Conservation (phyloP, 2,329 filamentous ascomycete species). For the Sporothrix variecibatus region DNA sequence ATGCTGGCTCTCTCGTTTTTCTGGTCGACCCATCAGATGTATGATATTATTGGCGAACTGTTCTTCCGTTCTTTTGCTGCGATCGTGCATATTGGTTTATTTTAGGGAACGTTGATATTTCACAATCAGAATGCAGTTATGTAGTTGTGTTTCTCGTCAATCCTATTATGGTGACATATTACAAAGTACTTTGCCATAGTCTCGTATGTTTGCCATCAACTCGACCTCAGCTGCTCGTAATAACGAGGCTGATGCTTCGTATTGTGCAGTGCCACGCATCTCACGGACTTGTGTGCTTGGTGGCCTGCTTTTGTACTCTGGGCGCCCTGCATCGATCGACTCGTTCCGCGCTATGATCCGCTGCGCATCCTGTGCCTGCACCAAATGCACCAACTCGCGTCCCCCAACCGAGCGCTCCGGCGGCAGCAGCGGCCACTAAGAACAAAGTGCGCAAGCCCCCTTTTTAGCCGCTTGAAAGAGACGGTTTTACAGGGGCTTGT, state of each 20-base stretch:
- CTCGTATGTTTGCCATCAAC: background rate
- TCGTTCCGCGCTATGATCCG: background rate
- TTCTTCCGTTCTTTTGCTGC: background rate
- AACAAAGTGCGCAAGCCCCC: constrained; percentile 5
- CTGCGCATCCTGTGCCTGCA: too few relatives aligned
- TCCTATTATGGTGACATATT: background rate
- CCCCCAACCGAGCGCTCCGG: constrained; percentile 20
- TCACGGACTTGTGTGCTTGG: background rate
- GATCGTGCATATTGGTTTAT: constrained; percentile 22
- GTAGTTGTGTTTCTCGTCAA: background rate
- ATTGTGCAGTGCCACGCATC: constrained; percentile 1
- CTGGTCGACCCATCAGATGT: constrained; percentile 1
- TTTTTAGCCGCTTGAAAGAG: constrained; percentile 7
- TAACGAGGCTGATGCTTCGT: constrained; percentile 1
- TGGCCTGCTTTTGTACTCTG: background rate
- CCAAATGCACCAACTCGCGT: background rate
- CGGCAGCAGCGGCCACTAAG: constrained; percentile 14
- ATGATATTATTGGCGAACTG: constrained; percentile 10
- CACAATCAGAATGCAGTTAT: background rate
- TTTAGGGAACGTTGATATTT: constrained; percentile 15
- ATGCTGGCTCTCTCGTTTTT: background rate
- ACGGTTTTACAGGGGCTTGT: background rate
- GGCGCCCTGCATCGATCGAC: background rate
- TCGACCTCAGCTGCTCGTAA: background rate
- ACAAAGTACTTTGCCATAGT: background rate